Evolutionary conservation across 345 rosid genomes (phyloP).

Genomic region (Odontarrhena argentea): DNA sequence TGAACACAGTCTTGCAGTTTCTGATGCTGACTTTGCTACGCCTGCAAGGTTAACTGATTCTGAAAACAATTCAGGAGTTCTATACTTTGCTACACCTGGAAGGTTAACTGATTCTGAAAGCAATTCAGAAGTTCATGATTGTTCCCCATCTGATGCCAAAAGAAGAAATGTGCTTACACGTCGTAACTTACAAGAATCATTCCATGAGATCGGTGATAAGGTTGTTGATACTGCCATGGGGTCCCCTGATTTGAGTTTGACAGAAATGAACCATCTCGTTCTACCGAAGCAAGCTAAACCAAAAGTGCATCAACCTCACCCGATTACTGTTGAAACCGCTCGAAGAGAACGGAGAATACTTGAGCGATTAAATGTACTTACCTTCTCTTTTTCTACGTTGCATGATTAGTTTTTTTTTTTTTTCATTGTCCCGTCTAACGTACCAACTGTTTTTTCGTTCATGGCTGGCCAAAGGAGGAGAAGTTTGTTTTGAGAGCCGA

Average conservation of each 20-base stretch:
- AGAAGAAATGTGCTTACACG: constrained; percentile 36
- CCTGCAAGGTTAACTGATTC: constrained; percentile 42
- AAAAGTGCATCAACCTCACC: constrained; percentile 45
- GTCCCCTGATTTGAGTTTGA: constrained; percentile 44
- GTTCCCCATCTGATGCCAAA: constrained; percentile 42
- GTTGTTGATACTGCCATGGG: constrained; percentile 43
- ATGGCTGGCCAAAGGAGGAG: constrained; percentile 57
- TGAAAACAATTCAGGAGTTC: constrained; percentile 47
- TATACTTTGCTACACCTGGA: constrained; percentile 42
- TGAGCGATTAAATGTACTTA: constrained; percentile 65
- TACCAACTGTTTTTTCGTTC: constrained; percentile 30
- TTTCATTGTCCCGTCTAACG: constrained; percentile 13
- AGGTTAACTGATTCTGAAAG: constrained; percentile 43
- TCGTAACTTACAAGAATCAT: constrained; percentile 47
- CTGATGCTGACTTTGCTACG: constrained; percentile 45
- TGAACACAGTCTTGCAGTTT: constrained; percentile 46
- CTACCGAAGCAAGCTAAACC: constrained; percentile 41
- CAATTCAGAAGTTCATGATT: constrained; percentile 45
- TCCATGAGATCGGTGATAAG: constrained; percentile 41
- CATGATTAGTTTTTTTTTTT: constrained; percentile 4
- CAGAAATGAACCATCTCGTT: constrained; percentile 43
- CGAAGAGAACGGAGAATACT: constrained; percentile 85
- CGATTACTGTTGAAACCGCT: constrained; percentile 63
- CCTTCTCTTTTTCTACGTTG: constrained; percentile 4
- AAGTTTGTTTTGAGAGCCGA: constrained; percentile 77